Base-by-base conservation (phyloP, 2,329 filamentous ascomycete species). In the Fusarium subglutinans region DNA sequence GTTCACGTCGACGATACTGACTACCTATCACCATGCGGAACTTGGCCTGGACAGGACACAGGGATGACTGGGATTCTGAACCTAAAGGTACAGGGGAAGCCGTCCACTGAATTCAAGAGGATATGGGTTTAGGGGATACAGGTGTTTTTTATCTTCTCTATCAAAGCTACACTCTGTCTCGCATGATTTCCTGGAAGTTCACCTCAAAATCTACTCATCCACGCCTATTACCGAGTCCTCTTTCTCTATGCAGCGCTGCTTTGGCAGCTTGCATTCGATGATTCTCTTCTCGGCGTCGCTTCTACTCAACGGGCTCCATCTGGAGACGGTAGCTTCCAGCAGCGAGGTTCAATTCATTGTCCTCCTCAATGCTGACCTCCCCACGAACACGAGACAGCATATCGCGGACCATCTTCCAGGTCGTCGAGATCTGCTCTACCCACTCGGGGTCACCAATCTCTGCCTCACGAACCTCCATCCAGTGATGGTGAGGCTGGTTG, bases 1-100 rank as follows among this genome's bases (percentile, higher is more conserved):
- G 38, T 59, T 74, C 35, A 63, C 24, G 4, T 26, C 63, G 15
- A 74, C 38, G 4, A 74, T 17, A 8, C 45, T 26, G 20, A 73
- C 5, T 10, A n/a, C 22, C 50, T 24, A 8, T 24, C 22, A 35
- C 15, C 8, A 33, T 13, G 5, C 22, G 3, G 11, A 14, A 20
- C 30, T 24, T 35, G 8, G 11, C 5, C 11, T 24, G 2, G 8
- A 20, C 15, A 33, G 3, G 14, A 5, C 8, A 9, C 15, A 10
- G 15, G 2, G 3, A 50, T 24, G 4, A 1, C 47, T 18, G 0
- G 8, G 11, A 2, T n/a, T 33, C 11, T 13, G 11, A 10, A 7
- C 5, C 0, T 35, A 14, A 22, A 22, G 6, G 18, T 8, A 30
- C 9, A 48, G 20, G 12, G 6, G 3, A 24, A 35, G 15, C 0